Conservation (phyloP, 2,329 filamentous ascomycete genomes). For the Pseudodiploospora longispora region DNA sequence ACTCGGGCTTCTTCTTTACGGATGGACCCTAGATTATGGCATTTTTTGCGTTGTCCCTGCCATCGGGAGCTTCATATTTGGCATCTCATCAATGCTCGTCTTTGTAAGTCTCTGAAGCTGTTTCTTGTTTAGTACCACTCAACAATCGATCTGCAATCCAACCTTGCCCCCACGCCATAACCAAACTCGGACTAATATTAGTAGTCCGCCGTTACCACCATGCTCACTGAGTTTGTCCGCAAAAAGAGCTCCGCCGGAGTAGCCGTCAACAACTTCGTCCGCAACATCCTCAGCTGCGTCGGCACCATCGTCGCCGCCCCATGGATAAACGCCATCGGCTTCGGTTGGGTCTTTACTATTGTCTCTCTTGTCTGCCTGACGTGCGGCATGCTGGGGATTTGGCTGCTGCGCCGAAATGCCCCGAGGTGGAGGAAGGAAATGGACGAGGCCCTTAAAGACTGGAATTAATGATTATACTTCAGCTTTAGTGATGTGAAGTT, state of each 20-base stretch:
- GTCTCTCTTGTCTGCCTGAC: conserved; percentile 45
- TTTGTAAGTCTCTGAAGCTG: conserved; percentile 41
- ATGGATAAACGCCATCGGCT: conserved; percentile 61
- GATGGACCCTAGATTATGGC: conserved; percentile 62
- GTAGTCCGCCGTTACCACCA: conserved; percentile 60
- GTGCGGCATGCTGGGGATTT: conserved; percentile 50
- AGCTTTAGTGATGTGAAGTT: no score
- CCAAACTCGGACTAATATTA: neutral
- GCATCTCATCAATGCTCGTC: conserved; percentile 69
- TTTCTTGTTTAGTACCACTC: neutral
- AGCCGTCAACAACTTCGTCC: conserved; percentile 72
- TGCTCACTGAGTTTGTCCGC: conserved; percentile 80
- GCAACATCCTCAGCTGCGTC: conserved; percentile 70
- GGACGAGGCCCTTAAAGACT: conserved; percentile 39
- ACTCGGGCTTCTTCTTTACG: conserved; percentile 63
- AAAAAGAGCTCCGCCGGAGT: conserved; percentile 62
- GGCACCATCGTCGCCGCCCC: conserved; percentile 63
- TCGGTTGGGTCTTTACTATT: conserved; percentile 67
- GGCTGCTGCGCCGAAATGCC: conserved; percentile 52
- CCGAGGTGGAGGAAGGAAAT: conserved; percentile 56
- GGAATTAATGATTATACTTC: neutral
- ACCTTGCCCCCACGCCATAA: neutral
- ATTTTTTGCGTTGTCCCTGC: conserved; percentile 56
- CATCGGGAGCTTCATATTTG: conserved; percentile 66
- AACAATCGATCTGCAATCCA: neutral